A percentile compares a stretch with the other conserved stretches of the same genome.
Evolutionary conservation across 257 asterid genomes (phyloP).

Genomic region (Nicotiana undulata): DNA sequence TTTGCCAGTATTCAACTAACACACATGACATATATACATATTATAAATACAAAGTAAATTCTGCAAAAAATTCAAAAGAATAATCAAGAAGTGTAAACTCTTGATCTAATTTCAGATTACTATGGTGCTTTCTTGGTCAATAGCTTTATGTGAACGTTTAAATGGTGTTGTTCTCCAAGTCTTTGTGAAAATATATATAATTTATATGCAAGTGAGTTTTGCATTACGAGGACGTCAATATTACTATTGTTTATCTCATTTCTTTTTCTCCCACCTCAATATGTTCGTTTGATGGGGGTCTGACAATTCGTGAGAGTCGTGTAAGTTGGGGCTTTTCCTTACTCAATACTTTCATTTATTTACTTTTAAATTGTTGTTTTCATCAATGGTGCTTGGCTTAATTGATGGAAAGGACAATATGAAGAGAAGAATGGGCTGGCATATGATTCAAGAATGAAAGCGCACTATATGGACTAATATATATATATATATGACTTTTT

Average conservation of each 20-base stretch:
- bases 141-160: not conserved
- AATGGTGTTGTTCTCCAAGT: not conserved
- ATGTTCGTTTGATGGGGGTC: not conserved
- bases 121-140: not conserved
- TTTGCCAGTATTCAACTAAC: not conserved
- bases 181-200: not conserved
- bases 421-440: constrained; percentile 3
- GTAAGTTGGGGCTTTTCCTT: constrained; percentile 1
- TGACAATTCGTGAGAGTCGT: constrained; percentile 16
- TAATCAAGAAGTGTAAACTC: not conserved
- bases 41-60: not conserved
- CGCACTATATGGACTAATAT: not conserved
- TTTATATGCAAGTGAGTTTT: not conserved
- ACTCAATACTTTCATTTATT: not conserved
- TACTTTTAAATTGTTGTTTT: constrained; percentile 9
- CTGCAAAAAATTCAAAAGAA: not conserved
- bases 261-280: not conserved
- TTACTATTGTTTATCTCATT: not conserved
- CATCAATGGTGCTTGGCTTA: constrained; percentile 10
- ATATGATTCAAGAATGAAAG: constrained; percentile 1
- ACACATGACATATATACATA: not conserved
- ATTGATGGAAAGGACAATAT: constrained; percentile 13
- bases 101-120: not conserved
- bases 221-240: not conserved
- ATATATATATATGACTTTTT: not conserved